These are phyloP conservation scores for Rhizopogon vulgaris DNA, from an alignment of 768 basidiomycete species.

Conservation along the genomic window DNA sequence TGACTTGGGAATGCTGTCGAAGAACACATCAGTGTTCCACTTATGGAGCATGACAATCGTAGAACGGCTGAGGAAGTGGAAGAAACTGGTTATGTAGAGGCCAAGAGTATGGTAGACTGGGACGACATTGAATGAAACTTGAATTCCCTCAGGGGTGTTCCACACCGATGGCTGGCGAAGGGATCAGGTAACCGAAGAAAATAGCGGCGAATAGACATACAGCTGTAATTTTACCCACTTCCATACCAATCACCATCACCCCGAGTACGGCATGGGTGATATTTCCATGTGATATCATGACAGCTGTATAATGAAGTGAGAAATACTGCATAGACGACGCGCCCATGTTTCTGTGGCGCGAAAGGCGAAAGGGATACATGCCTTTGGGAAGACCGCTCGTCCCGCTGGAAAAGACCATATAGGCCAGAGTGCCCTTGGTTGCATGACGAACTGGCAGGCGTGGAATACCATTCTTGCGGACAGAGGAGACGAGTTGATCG, in stretches of 20 bases:
- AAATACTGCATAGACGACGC: not conserved
- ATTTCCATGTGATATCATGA: slow-evolving; percentile 60
- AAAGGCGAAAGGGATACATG: slow-evolving; percentile 10
- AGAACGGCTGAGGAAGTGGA: slow-evolving; percentile 32
- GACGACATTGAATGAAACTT: slow-evolving; percentile 43
- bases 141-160: slow-evolving; percentile 33
- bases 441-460: slow-evolving; percentile 35
- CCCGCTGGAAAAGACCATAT: slow-evolving; percentile 65
- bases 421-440: slow-evolving; percentile 46
- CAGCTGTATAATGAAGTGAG: slow-evolving; percentile 30
- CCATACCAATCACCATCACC: slow-evolving; percentile 20
- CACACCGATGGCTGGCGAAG: slow-evolving; percentile 30
- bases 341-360: not conserved
- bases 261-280: slow-evolving; percentile 35
- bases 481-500: slow-evolving; percentile 32
- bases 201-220: slow-evolving; percentile 5
- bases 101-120: slow-evolving; percentile 60
- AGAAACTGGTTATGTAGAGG: slow-evolving; percentile 43
- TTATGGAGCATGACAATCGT: slow-evolving; percentile 45
- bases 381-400: slow-evolving; percentile 67
- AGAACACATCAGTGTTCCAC: slow-evolving; percentile 46
- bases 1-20: slow-evolving; percentile 50
- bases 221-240: slow-evolving; percentile 29
- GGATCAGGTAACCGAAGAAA: slow-evolving; percentile 40
- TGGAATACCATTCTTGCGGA: slow-evolving; percentile 29